Conservation (phyloP, 1,139 yeast species). For the Tardiomyces depauwii region DNA sequence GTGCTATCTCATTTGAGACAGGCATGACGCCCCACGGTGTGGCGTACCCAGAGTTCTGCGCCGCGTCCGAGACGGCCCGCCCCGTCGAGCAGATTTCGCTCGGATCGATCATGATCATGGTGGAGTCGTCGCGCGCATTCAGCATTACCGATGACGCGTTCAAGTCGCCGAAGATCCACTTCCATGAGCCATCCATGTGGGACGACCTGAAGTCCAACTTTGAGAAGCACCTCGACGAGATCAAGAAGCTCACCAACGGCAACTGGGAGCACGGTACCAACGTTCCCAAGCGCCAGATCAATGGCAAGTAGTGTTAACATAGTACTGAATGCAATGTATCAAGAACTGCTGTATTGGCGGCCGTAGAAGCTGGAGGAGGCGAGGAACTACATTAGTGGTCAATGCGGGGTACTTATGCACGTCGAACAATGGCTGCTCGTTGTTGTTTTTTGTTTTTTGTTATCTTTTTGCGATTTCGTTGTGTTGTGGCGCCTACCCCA, state of each 20-base stretch:
- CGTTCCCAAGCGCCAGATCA: background rate
- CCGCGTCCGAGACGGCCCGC: background rate
- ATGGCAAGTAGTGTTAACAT: no score
- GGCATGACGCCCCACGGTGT: background rate
- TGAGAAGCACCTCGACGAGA: conserved; percentile 2
- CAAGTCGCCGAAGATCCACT: background rate
- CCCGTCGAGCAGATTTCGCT: background rate
- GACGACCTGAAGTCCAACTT: conserved; percentile 3
- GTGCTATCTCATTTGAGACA: background rate
- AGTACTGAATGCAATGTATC: no score
- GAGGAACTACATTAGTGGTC: no score
- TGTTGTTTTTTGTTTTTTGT: no score
- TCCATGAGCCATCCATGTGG: background rate
- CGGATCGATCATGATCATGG: background rate
- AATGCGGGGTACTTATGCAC: no score
- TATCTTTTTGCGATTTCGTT: no score
- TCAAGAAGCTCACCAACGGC: conserved; percentile 3
- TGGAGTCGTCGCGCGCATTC: background rate
- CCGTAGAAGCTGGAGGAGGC: no score
- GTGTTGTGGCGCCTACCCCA: no score
- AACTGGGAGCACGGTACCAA: conserved; percentile 5
- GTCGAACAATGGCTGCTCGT: no score
- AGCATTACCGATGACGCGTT: background rate
- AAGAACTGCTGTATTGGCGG: no score
- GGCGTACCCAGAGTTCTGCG: background rate